Evolutionary conservation across 176 grass and related monocot species (phyloP).

Genomic region (Canna indica): DNA sequence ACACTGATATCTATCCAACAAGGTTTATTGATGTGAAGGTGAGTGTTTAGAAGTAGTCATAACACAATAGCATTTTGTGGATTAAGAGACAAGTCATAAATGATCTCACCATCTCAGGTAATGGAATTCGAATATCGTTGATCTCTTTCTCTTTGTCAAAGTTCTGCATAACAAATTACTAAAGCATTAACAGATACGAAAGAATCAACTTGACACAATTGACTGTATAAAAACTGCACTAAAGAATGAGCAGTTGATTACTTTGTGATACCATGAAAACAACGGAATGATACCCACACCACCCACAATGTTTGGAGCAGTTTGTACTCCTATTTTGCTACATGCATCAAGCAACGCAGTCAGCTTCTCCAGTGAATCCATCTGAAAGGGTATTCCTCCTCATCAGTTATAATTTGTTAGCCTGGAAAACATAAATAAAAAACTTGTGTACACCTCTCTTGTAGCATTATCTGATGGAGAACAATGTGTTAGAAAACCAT

Average conservation of each 20-base stretch:
- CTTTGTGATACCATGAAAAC: constrained; percentile 97
- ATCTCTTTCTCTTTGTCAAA: constrained; percentile 97
- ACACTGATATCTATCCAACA: not conserved
- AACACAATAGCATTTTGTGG: not conserved
- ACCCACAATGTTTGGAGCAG: constrained; percentile 55
- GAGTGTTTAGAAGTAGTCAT: not conserved
- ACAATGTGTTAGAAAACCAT: not conserved
- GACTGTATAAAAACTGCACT: not conserved
- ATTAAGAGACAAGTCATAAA: not conserved
- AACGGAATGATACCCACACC: constrained; percentile 93
- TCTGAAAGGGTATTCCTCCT: constrained; percentile 49
- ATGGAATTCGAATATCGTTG: constrained; percentile 60
- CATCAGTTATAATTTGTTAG: constrained; percentile 2
- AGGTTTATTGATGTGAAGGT: not conserved
- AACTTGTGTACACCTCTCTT: not conserved
- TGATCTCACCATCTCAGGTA: constrained; percentile 65
- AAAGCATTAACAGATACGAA: constrained; percentile 20
- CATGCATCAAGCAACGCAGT: constrained; percentile 94
- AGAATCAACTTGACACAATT: constrained; percentile 7
- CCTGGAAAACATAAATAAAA: not conserved
- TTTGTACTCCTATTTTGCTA: constrained; percentile 83
- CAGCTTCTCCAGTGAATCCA: constrained; percentile 93
- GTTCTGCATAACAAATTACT: constrained; percentile 47
- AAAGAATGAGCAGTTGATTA: constrained; percentile 20
- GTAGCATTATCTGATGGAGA: not conserved